Percentiles rank a stretch among this genome's conserved stretches.
phyloP scores from a whole-genome alignment of 495 filamentous ascomycete species.

The Annulohypoxylon nitens region DNA sequence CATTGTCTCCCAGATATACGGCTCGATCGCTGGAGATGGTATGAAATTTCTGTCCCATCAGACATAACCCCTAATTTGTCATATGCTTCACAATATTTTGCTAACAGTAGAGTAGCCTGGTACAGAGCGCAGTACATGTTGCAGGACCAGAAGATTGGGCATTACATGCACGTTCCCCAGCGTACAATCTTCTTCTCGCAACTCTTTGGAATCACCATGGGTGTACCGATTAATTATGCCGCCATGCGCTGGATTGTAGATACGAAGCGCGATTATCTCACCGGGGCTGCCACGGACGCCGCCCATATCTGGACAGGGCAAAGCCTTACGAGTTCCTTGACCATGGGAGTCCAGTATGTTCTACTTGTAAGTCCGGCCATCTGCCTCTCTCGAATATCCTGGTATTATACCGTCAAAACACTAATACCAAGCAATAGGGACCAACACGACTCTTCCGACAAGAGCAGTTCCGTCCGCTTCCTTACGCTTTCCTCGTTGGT shows the following conservation, averaged over 20 bases:
- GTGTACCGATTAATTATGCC: conserved; percentile 62
- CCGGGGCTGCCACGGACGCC: conserved; percentile 63
- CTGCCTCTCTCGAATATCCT: neutral
- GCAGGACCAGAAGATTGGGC: conserved; percentile 61
- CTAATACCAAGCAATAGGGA: conserved; percentile 49
- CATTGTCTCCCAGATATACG: conserved; percentile 55
- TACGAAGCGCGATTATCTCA: conserved; percentile 66
- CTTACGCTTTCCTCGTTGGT: conserved; percentile 69
- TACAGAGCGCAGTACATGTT: conserved; percentile 71
- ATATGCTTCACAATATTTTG: neutral
- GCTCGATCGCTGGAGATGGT: conserved; percentile 61
- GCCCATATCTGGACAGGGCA: conserved; percentile 71
- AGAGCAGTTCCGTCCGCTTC: conserved; percentile 63
- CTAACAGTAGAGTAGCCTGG: conserved; percentile 51
- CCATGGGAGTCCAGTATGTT: conserved; percentile 67
- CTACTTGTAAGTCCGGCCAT: conserved; percentile 55
- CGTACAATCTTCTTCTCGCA: conserved; percentile 70
- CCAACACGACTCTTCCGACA: conserved; percentile 65
- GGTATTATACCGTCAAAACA: neutral
- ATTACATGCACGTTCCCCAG: conserved; percentile 72
- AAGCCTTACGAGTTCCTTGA: conserved; percentile 58
- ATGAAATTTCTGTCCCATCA: neutral
- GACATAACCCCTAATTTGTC: too few relatives aligned
- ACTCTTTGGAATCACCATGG: conserved; percentile 65
- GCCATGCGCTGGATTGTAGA: conserved; percentile 62